Conservation (phyloP, 2,329 filamentous ascomycete genomes). For the Aspergillus sp. region DNA sequence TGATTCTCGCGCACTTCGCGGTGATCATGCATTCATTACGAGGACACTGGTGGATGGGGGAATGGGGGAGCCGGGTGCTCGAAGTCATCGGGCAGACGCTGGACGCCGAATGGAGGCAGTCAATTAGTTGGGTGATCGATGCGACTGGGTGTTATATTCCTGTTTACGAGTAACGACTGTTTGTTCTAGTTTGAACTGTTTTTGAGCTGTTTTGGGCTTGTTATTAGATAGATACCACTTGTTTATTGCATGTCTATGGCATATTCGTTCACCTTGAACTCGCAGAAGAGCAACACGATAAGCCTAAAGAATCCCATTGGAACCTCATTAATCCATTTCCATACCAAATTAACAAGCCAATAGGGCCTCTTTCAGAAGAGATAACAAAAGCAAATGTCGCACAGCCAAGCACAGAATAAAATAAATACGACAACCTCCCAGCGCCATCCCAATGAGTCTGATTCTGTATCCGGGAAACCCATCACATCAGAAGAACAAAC, state of each 20-base stretch:
- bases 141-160: slow-evolving; percentile 25
- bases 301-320: slow-evolving; percentile 5
- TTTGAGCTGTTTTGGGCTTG: background rate
- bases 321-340: background rate
- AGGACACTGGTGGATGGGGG: slow-evolving; percentile 62
- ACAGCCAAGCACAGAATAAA: background rate
- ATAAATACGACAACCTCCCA: background rate
- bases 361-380: background rate
- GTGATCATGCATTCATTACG: slow-evolving; percentile 54
- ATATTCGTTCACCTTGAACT: background rate
- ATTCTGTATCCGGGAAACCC: background rate
- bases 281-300: slow-evolving; percentile 3
- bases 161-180: slow-evolving; percentile 1
- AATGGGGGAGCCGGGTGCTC: slow-evolving; percentile 59
- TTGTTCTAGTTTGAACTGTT: background rate
- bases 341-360: background rate
- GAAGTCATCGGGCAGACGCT: slow-evolving; percentile 46
- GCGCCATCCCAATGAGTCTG: background rate
- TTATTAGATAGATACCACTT: background rate
- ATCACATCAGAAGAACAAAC: background rate
- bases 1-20: slow-evolving; percentile 39
- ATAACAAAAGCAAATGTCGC: background rate
- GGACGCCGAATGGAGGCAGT: slow-evolving; percentile 20
- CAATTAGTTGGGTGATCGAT: slow-evolving; percentile 28
- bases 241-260: background rate